A percentile compares a stretch with the other conserved stretches of the same genome.
These are phyloP conservation scores for Tolypocladium amazonense DNA, from an alignment of 2,329 filamentous ascomycete species.

Conservation along the genomic window DNA sequence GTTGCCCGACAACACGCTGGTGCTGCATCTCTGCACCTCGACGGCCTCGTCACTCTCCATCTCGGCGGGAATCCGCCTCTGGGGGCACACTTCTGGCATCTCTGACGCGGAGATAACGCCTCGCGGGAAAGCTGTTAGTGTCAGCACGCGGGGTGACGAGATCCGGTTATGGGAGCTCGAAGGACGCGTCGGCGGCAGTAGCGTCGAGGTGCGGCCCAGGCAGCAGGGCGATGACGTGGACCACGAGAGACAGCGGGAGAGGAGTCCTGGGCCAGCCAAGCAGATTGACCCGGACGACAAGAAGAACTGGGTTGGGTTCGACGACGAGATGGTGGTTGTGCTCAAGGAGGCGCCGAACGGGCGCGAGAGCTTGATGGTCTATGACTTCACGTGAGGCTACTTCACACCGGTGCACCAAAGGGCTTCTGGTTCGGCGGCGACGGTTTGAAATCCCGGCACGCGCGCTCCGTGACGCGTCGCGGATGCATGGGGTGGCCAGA, in stretches of 20 bases:
- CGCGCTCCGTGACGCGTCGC: not conserved
- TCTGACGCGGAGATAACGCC: conserved; percentile 76
- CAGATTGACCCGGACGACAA: conserved; percentile 29
- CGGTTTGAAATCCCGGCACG: too few relatives aligned
- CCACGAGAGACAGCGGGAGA: conserved; percentile 1
- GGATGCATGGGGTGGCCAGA: not conserved
- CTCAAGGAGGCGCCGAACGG: conserved; percentile 60
- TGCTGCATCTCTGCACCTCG: conserved; percentile 72
- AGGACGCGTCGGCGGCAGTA: conserved; percentile 47
- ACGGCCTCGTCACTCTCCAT: conserved; percentile 56
- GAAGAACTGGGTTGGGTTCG: conserved; percentile 69
- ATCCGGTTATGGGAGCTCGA: conserved; percentile 86
- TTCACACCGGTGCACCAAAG: not conserved
- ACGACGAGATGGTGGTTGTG: conserved; percentile 86
- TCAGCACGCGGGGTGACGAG: conserved; percentile 69
- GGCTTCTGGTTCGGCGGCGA: not conserved
- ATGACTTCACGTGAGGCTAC: conserved; percentile 59
- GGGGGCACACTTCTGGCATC: conserved; percentile 87
- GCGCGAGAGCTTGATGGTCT: conserved; percentile 66
- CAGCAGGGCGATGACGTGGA: conserved; percentile 12
- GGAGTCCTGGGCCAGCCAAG: not conserved
- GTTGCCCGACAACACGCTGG: conserved; percentile 78
- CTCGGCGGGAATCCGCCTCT: conserved; percentile 64
- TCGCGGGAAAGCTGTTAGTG: conserved; percentile 80
- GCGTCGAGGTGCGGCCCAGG: conserved; percentile 40